Percentiles rank a stretch among this genome's conserved stretches.
These are phyloP conservation scores for Metschnikowia bowlesiae DNA, from an alignment of 805 yeast species.

Conservation along the genomic window DNA sequence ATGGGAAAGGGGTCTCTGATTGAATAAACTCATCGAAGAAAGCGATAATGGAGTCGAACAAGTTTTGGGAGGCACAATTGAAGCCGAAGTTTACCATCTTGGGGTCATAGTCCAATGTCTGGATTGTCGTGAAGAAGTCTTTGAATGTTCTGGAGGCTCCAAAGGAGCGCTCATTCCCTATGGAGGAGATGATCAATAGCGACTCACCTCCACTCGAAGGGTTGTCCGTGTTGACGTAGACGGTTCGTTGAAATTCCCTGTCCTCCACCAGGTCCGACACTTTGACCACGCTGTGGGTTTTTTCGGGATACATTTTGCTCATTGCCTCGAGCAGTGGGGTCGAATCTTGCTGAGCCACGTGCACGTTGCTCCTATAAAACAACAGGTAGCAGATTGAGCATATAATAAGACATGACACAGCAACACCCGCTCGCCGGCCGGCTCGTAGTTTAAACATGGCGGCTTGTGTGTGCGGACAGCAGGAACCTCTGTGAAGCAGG, in stretches of 20 bases:
- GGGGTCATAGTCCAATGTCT: constrained; percentile 22
- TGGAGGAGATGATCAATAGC: constrained; percentile 19
- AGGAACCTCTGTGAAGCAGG: no score
- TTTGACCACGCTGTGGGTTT: neutral
- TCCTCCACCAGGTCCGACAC: neutral
- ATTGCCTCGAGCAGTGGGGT: neutral
- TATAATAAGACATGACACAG: neutral
- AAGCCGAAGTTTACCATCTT: constrained; percentile 23
- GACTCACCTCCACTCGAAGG: constrained; percentile 3
- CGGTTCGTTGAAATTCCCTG: neutral
- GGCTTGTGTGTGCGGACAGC: no score
- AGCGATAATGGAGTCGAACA: constrained; percentile 19
- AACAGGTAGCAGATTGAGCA: neutral
- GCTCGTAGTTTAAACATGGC: neutral
- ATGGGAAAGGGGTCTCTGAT: constrained; percentile 1
- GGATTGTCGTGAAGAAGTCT: constrained; percentile 30
- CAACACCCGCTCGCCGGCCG: neutral
- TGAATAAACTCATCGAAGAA: constrained; percentile 15
- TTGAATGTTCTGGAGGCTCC: constrained; percentile 30
- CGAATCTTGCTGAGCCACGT: neutral
- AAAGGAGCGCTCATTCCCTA: constrained; percentile 30
- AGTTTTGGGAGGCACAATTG: constrained; percentile 26
- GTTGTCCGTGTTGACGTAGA: constrained; percentile 2
- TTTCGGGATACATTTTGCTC: neutral
- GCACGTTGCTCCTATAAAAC: neutral